phyloP scores from a whole-genome alignment of 192 early-diverging fungal genomes.

The Backusella luteola region DNA sequence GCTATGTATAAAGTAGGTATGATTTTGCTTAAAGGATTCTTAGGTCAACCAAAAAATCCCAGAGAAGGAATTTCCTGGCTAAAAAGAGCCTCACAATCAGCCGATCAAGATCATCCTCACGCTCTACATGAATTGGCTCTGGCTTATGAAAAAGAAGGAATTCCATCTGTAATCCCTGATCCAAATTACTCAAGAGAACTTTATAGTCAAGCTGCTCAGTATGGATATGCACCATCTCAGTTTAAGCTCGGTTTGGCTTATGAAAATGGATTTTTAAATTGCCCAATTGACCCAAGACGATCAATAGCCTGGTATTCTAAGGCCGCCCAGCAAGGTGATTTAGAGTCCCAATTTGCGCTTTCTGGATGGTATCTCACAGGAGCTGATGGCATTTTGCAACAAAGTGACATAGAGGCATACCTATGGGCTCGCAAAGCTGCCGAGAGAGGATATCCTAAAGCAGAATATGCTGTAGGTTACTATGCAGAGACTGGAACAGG shows the following conservation, averaged over 20 bases:
- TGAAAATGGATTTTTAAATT: conserved; percentile 89
- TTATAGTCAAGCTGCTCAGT: conserved; percentile 87
- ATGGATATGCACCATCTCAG: conserved; percentile 92
- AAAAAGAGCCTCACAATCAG: conserved; percentile 84
- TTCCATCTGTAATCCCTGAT: conserved; percentile 72
- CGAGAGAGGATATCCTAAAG: conserved; percentile 91
- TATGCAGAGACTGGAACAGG: conserved; percentile 93
- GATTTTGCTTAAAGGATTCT: conserved; percentile 82
- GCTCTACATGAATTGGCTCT: conserved; percentile 92
- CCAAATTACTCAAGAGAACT: conserved; percentile 86
- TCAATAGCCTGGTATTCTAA: conserved; percentile 96
- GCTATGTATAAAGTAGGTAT: conserved; percentile 98
- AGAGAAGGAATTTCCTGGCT: conserved; percentile 95
- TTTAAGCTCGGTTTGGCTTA: conserved; percentile 90
- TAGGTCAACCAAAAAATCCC: conserved; percentile 76
- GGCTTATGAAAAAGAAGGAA: conserved; percentile 75
- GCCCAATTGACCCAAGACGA: conserved; percentile 80
- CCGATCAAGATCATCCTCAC: conserved; percentile 90
- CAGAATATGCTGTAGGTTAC: conserved; percentile 96
- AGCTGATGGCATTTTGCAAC: conserved; percentile 82
- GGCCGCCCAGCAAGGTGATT: conserved; percentile 91
- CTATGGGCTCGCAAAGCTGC: conserved; percentile 97
- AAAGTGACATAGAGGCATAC: conserved; percentile 94
- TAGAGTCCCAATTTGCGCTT: conserved; percentile 91
- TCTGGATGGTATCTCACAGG: conserved; percentile 98